Conservation (phyloP, 768 basidiomycete genomes). For the Pholiota microspora region DNA sequence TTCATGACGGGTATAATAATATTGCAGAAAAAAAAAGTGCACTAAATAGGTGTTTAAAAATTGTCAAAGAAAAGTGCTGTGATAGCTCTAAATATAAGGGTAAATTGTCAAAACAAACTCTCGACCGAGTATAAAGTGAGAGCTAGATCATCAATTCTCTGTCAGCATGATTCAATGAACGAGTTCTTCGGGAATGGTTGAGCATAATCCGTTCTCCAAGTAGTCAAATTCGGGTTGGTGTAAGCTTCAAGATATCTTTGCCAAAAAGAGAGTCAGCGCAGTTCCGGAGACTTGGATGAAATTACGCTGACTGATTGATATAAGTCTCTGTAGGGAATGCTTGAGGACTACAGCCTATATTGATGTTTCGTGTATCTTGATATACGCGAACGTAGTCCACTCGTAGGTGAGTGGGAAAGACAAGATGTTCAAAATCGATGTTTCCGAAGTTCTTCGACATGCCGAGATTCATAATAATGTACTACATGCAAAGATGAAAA, state of each 20-base stretch:
- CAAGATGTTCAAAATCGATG: slow-evolving; percentile 69
- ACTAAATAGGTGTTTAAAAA: no score
- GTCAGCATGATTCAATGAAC: slow-evolving; percentile 20
- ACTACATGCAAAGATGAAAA: slow-evolving; percentile 46
- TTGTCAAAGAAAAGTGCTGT: no score
- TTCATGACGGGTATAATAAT: no score
- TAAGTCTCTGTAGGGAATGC: slow-evolving; percentile 80
- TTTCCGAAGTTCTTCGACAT: slow-evolving; percentile 75
- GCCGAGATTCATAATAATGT: slow-evolving; percentile 82
- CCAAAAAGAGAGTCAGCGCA: not conserved
- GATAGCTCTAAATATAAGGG: no score
- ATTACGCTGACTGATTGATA: slow-evolving; percentile 58
- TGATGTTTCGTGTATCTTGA: slow-evolving; percentile 65
- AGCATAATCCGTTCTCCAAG: slow-evolving; percentile 64
- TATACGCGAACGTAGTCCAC: slow-evolving; percentile 93
- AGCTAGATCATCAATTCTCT: not conserved
- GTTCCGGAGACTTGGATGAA: not conserved
- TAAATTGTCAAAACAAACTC: no score
- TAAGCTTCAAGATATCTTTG: slow-evolving; percentile 65
- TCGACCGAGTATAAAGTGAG: no score
- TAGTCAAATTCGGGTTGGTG: slow-evolving; percentile 76
- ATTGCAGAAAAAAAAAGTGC: no score
- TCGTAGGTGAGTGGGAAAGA: slow-evolving; percentile 71
- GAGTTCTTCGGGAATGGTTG: slow-evolving; percentile 72
- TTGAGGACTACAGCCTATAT: slow-evolving; percentile 82